These are phyloP conservation scores for Lodderomyces oxycetoniae DNA, from an alignment of 1,139 yeast species.

Conservation along the genomic window DNA sequence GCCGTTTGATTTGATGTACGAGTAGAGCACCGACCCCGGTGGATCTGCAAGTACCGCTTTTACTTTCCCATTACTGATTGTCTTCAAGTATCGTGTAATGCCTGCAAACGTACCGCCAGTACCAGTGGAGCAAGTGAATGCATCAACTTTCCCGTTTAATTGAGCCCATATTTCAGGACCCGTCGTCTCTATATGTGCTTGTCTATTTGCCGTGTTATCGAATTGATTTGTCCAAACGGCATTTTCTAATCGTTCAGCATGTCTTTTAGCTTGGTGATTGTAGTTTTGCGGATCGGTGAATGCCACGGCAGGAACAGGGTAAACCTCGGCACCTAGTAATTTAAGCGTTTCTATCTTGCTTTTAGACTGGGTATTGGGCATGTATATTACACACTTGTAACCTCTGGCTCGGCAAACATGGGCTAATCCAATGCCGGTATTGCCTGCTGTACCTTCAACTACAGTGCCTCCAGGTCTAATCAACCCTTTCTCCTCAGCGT, in stretches of 20 bases:
- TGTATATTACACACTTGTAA: conserved; percentile 77
- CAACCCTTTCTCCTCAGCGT: conserved; percentile 71
- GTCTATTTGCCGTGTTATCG: conserved; percentile 81
- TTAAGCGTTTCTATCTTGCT: conserved; percentile 69
- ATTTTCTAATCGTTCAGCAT: conserved; percentile 67
- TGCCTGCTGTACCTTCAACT: conserved; percentile 52
- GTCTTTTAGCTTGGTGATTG: conserved; percentile 80
- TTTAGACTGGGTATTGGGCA: conserved; percentile 86
- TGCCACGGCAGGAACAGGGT: conserved; percentile 89
- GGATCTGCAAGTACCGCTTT: conserved; percentile 81
- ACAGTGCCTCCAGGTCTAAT: conserved; percentile 62
- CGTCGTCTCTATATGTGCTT: conserved; percentile 85
- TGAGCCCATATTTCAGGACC: conserved; percentile 94
- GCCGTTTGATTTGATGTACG: conserved; percentile 67
- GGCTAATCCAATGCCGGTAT: conserved; percentile 88
- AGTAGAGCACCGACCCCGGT: conserved; percentile 83
- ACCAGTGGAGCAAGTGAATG: conserved; percentile 85
- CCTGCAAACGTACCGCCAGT: conserved; percentile 94
- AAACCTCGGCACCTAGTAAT: conserved; percentile 76
- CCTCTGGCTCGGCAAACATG: conserved; percentile 83
- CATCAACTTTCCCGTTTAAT: conserved; percentile 73
- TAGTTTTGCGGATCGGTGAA: conserved; percentile 75
- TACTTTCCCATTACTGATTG: conserved; percentile 52
- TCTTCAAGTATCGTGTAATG: conserved; percentile 67
- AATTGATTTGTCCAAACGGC: conserved; percentile 93